Base-by-base conservation (phyloP, 805 yeast genomes). In the Lipomyces starkeyi region DNA sequence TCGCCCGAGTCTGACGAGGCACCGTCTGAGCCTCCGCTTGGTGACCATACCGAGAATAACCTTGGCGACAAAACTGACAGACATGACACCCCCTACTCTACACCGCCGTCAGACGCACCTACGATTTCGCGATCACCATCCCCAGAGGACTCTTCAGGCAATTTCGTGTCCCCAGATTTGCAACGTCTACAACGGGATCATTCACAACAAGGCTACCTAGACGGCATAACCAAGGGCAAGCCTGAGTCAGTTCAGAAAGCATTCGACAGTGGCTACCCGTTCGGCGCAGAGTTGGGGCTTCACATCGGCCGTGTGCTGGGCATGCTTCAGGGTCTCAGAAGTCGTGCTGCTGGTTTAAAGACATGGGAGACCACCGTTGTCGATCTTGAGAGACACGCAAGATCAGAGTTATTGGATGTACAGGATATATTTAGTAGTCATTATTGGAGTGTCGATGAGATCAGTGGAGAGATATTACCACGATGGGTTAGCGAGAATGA, bases 121-220 rank as follows among this genome's bases (percentile, higher is more conserved):
- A 25, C 56, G 7, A 14, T 14, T 11, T 32, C 59, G 14, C 43
- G 20, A 22, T 25, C 29, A 11, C 43, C 49, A 9, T 20, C 59
- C 20, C 59, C 59, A 34, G 27, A 34, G 27, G 49, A 11, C n/a
- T 9, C 27, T 5, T 25, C 56, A 53, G 7, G 34, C 29, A 17
- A 17, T 22, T 43, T 25, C n/a, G 20, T 57, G 25, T 59, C 73
- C 14, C 60, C 74, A 8, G 73, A 70, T 34, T 60, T 72, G 2
- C 66, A 59, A 9, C 67, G 73, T 13, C 71, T 81, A 1, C 72
- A 73, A 32, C 80, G 93, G 37, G 83, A 82, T 9, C 97, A 93
- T 75, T 82, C 82, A 8, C 91, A 90, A 71, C 89, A 89, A 70
- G 98, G 98, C 0, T 93, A 91, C 73, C 78, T 91, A 3, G 97